Evolutionary conservation across 371 early-diverging fungal genomes (phyloP).

Genomic region (Catenaria anguillulae): DNA sequence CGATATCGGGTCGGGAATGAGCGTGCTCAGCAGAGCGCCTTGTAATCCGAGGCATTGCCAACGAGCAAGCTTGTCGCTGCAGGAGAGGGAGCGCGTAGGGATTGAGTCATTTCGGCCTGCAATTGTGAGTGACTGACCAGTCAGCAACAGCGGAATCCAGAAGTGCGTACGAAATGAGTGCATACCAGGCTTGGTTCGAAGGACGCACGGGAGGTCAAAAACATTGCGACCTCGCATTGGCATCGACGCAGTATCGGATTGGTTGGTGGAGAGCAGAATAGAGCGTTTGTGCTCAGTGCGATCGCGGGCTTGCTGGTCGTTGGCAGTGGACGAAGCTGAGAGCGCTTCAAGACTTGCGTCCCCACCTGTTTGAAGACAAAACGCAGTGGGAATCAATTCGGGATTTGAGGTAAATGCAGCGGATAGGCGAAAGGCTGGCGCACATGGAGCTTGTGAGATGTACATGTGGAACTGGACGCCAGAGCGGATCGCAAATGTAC

Average conservation of each 20-base stretch:
- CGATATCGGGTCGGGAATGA: constrained; percentile 45
- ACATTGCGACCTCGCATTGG: not conserved
- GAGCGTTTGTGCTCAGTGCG: not conserved
- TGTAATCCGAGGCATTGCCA: constrained; percentile 69
- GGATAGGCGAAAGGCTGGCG: not conserved
- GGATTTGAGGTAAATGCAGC: too few relatives aligned
- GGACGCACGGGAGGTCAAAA: constrained; percentile 32
- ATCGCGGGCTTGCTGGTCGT: not conserved
- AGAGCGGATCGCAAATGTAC: not conserved
- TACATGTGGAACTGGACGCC: not conserved
- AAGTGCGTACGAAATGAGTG: too few relatives aligned
- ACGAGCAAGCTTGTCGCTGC: constrained; percentile 69
- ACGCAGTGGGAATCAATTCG: not conserved
- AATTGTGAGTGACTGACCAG: too few relatives aligned
- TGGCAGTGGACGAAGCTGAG: not conserved
- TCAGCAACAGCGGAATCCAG: too few relatives aligned
- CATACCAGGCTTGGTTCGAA: constrained; percentile 59
- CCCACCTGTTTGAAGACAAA: not conserved
- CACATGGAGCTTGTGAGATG: not conserved
- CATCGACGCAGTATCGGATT: not conserved
- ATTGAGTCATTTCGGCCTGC: constrained; percentile 49
- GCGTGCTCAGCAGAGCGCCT: constrained; percentile 41
- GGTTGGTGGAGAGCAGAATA: not conserved
- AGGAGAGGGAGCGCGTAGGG: constrained; percentile 65
- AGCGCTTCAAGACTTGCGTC: not conserved